A percentile compares a stretch with the other conserved stretches of the same genome.
These are phyloP conservation scores for Boletus bicolor DNA, from an alignment of 768 basidiomycete species.

Conservation along the genomic window DNA sequence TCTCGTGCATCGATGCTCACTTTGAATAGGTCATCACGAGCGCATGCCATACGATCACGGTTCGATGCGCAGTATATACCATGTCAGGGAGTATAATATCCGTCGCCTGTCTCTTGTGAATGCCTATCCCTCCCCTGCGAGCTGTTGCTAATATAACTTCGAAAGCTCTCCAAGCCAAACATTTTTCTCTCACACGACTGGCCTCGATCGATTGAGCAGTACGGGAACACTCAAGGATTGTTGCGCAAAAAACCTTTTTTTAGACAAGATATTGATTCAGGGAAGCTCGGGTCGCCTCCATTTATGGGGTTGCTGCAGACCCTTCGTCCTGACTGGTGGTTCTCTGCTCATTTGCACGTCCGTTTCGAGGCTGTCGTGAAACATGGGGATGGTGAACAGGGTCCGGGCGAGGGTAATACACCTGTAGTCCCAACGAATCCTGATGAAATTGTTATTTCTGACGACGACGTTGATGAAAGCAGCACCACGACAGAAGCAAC, in stretches of 20 bases:
- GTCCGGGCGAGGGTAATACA: background rate
- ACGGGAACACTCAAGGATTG: constrained; percentile 67
- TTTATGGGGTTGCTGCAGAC: constrained; percentile 71
- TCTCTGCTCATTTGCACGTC: constrained; percentile 86
- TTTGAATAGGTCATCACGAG: constrained; percentile 68
- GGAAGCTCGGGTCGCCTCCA: constrained; percentile 82
- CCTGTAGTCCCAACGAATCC: constrained; percentile 24
- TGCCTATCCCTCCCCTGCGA: background rate
- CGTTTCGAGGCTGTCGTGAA: constrained; percentile 72
- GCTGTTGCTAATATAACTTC: background rate
- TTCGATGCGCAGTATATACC: constrained; percentile 82
- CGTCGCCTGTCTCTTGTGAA: constrained; percentile 71
- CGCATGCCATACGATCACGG: constrained; percentile 72
- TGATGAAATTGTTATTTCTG: constrained; percentile 40
- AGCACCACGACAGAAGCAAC: background rate
- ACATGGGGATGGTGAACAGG: constrained; percentile 34
- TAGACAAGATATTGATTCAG: constrained; percentile 58
- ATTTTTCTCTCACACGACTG: constrained; percentile 97
- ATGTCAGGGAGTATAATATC: constrained; percentile 83
- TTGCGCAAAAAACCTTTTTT: constrained; percentile 77
- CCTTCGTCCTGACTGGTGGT: constrained; percentile 85
- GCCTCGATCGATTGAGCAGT: constrained; percentile 81
- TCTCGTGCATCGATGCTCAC: constrained; percentile 2
- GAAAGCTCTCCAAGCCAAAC: constrained; percentile 55
- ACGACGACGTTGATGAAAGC: constrained; percentile 30